Evolutionary conservation across 2,329 filamentous ascomycete genomes (phyloP).

Genomic region (Fusarium sacchari): DNA sequence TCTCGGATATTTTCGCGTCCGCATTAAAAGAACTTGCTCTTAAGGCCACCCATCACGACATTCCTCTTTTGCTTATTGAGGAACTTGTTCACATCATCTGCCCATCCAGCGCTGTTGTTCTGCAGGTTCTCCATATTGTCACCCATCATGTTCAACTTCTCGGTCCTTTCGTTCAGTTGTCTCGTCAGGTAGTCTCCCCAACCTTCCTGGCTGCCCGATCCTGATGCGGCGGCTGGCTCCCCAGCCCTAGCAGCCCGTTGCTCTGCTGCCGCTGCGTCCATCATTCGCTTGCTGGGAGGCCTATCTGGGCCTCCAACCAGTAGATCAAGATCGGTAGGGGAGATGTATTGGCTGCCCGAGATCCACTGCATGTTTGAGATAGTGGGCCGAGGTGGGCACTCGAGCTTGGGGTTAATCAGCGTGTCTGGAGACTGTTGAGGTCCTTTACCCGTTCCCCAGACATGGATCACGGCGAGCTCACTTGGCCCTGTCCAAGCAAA

Average conservation of each 20-base stretch:
- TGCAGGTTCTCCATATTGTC: conserved; percentile 87
- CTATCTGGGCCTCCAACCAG: conserved; percentile 90
- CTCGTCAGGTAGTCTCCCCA: conserved; percentile 85
- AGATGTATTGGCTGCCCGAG: conserved; percentile 90
- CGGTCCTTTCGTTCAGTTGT: conserved; percentile 89
- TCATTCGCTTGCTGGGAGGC: conserved; percentile 88
- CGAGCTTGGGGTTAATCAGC: conserved; percentile 79
- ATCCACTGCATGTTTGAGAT: conserved; percentile 98
- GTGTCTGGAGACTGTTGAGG: conserved; percentile 74
- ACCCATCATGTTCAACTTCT: conserved; percentile 83
- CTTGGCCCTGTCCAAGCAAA: conserved; percentile 90
- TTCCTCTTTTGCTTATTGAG: conserved; percentile 89
- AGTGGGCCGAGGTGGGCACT: conserved; percentile 83
- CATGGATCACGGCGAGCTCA: conserved; percentile 82
- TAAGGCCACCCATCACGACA: conserved; percentile 76
- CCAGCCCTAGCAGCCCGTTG: conserved; percentile 65
- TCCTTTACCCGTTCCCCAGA: conserved; percentile 80
- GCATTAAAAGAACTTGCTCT: conserved; percentile 64
- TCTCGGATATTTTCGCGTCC: background rate
- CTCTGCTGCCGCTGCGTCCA: conserved; percentile 81
- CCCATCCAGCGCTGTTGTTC: conserved; percentile 83
- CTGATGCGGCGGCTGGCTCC: conserved; percentile 45
- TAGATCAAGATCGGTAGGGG: conserved; percentile 86
- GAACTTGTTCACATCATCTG: conserved; percentile 88
- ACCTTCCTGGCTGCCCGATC: conserved; percentile 62